Evolutionary conservation across 345 rosid species (phyloP), one percentile per base, ranked within the genome.

Genomic region (Citrus inodora): DNA sequence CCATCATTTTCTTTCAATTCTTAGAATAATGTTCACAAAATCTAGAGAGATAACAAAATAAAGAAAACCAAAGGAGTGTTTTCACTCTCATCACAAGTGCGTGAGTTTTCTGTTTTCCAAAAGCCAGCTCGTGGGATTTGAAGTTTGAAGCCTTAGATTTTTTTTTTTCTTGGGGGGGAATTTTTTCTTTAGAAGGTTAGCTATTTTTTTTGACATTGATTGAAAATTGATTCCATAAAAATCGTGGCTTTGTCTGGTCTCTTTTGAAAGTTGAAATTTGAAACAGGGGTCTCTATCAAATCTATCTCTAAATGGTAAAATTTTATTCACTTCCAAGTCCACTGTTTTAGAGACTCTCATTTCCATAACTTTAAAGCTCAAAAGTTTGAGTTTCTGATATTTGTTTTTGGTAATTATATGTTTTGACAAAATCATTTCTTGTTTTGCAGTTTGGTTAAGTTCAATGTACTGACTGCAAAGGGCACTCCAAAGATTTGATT

Each of bases 271-370:
- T 11, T 53, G 22, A 53, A 53, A 53, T 53, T 53, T 5, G 73
- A 55, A 81, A 79, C 61, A 69, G 65, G 72, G 71, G 91, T 85
- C 88, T 70, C 80, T 73, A 33, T 85, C 87, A 84, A 85, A 87
- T 83, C 83, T 35, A 73, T 79, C 83, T 82, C 85, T 81, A 81
- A 86, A 82, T 69, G 78, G 89, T 46, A 78, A 79, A 76, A 82
- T 35, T 60, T 33, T 59, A 55, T 73, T 64, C n/a, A 76, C 85
- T 87, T 58, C 83, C 71, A 35, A 24, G 64, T 64, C 71, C 76
- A 80, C 82, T 65, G 51, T 82, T 55, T 67, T 17, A 67, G 86
- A 55, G 51, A 13, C 78, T 76, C 74, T 85, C 87, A 27, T 69
- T 79, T 21, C 83, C 81, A 80, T 32, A 56, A 75, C 71, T 70